phyloP scores from a whole-genome alignment of 2,329 filamentous ascomycete genomes.

The Tolypocladium endophyticum region DNA sequence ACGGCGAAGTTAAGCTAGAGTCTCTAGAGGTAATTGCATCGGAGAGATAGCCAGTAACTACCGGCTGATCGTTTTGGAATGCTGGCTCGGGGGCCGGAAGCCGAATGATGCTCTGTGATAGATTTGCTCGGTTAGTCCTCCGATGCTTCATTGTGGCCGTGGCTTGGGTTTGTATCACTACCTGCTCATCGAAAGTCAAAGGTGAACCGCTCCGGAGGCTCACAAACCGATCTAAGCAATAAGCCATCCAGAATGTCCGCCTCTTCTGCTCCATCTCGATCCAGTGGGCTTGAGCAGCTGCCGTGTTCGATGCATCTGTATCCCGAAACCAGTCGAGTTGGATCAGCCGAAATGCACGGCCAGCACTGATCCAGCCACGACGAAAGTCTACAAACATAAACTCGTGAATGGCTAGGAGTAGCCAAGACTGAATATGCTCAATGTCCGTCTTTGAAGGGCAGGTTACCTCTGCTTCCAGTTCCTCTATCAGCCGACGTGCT shows the following conservation, averaged over 20 bases:
- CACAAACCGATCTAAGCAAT: constrained; percentile 23
- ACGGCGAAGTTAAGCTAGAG: constrained; percentile 15
- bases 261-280: constrained; percentile 22
- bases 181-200: constrained; percentile 19
- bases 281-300: constrained; percentile 5
- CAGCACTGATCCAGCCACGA: constrained; percentile 24
- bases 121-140: background rate
- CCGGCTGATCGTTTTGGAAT: constrained; percentile 21
- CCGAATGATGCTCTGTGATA: constrained; percentile 19
- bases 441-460: constrained; percentile 4
- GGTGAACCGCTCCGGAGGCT: constrained; percentile 18
- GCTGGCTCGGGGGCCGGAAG: constrained; percentile 22
- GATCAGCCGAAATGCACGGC: constrained; percentile 24
- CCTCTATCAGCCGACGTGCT: constrained; percentile 4
- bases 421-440: constrained; percentile 24
- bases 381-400: constrained; percentile 20
- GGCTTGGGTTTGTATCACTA: background rate
- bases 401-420: constrained; percentile 25
- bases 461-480: constrained; percentile 2
- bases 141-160: background rate
- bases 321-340: constrained; percentile 23
- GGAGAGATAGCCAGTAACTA: constrained; percentile 14
- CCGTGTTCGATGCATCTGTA: constrained; percentile 14
- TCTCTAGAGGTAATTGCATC: constrained; percentile 15
- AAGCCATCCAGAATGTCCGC: constrained; percentile 29